Evolutionary conservation across 768 basidiomycete species (phyloP), one percentile per base, ranked within the genome.

Genomic region (Galerina sulciceps): DNA sequence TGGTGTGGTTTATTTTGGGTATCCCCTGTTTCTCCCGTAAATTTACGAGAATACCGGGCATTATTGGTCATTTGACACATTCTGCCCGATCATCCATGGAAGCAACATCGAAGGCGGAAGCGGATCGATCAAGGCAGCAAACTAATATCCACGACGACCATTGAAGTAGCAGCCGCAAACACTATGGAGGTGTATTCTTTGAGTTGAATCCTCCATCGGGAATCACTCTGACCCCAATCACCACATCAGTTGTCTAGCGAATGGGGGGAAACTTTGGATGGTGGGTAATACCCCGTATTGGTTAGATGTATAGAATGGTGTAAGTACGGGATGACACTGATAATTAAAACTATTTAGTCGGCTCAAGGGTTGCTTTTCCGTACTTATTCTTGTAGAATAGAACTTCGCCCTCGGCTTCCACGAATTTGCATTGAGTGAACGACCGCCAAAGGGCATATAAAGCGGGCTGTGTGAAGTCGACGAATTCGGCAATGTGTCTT

Each of bases 341-440:
- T 23, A 8, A 31, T 22, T 26, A 45, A 8, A 13, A 20, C 20
- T 47, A n/a, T 18, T 10, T 5, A 14, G 4, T 15, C 14, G 42
- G 49, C 40, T 47, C 56, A 17, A 77, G 59, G 10, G 74, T 56
- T 4, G 80, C 68, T 49, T 78, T 69, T 8, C 84, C 85, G 26
- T 76, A 60, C 65, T 75, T 73, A 66, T 84, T 82, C 65, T 76
- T 82, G 75, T 82, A 86, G 66, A 86, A 86, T 10, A 86, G 67
- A 55, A 86, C 73, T 20, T 74, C 75, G 15, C 84, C 85, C 46
- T 85, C 81, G 48, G 79, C 76, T 61, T 87, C 86, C 14, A 87
- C 76, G 65, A 86, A 86, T 15, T 68, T 72, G 64, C 85, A 87
- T 63, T 84, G 76, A 8, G 83, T 86, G 67, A 87, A 86, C 0